Conservation (phyloP, 352 stramenopile genomes). For the Globisporangium okanoganense region DNA sequence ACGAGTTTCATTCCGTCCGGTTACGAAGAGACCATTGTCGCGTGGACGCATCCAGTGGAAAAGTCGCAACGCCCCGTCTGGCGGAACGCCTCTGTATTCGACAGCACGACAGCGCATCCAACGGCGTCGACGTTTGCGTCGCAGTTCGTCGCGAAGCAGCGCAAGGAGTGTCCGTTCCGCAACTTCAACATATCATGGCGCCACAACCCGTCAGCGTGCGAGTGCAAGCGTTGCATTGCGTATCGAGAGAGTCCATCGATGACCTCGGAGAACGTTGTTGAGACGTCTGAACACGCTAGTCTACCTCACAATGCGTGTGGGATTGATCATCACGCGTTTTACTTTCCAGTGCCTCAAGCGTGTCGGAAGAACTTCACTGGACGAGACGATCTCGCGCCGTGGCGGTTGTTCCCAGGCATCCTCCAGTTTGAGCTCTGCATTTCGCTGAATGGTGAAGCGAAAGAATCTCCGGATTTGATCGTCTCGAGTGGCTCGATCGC, state of each 20-base stretch:
- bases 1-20: constrained; percentile 64
- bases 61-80: constrained; percentile 42
- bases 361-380: constrained; percentile 74
- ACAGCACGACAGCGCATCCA: constrained; percentile 7
- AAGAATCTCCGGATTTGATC: constrained; percentile 63
- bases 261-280: constrained; percentile 4
- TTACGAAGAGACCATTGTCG: constrained; percentile 63
- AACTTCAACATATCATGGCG: constrained; percentile 84
- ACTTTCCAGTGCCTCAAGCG: constrained; percentile 76
- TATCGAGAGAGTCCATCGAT: constrained; percentile 17
- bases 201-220: constrained; percentile 43
- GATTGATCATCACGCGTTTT: constrained; percentile 81
- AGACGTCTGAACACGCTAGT: neutral
- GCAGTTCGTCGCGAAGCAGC: constrained; percentile 36
- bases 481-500: constrained; percentile 48
- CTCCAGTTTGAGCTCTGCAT: constrained; percentile 76
- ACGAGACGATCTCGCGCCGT: constrained; percentile 70
- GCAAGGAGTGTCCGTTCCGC: constrained; percentile 61
- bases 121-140: constrained; percentile 20
- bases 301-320: constrained; percentile 25
- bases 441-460: constrained; percentile 62
- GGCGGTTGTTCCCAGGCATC: constrained; percentile 67
- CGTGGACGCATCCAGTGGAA: constrained; percentile 67
- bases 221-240: constrained; percentile 43
- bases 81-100: constrained; percentile 22